Evolutionary conservation across 768 basidiomycete species (phyloP).

Genomic region (Pleurotus tuber-regium): DNA sequence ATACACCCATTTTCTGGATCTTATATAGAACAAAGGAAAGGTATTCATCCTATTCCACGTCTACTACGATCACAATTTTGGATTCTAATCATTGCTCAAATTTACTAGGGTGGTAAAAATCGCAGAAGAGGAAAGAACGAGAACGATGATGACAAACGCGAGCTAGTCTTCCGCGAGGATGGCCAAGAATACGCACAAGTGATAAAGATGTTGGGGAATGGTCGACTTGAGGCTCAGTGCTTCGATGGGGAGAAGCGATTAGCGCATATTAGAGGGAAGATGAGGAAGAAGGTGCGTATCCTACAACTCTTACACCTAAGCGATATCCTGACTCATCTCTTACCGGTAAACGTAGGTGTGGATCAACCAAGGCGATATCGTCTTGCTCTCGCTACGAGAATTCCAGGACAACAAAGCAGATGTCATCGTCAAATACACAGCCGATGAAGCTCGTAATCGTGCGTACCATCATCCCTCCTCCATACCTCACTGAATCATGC

Average conservation of each 20-base stretch:
- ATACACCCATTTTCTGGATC: constrained; percentile 16
- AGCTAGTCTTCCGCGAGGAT: constrained; percentile 97
- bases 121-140: constrained; percentile 99
- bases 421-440: constrained; percentile 98
- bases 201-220: constrained; percentile 97
- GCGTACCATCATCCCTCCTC: constrained; percentile 24
- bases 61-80: background rate
- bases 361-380: constrained; percentile 99
- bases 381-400: constrained; percentile 91
- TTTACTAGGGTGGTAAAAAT: constrained; percentile 92
- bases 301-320: background rate
- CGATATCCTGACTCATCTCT: constrained; percentile 4
- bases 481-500: background rate
- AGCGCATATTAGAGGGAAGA: constrained; percentile 97
- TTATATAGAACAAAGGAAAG: constrained; percentile 70
- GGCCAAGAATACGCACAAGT: constrained; percentile 99
- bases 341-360: constrained; percentile 66
- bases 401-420: constrained; percentile 99
- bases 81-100: background rate
- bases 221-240: constrained; percentile 92
- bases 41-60: constrained; percentile 29
- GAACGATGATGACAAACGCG: constrained; percentile 98
- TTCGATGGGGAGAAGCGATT: constrained; percentile 98
- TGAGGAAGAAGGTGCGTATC: constrained; percentile 91
- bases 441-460: constrained; percentile 89